Evolutionary conservation across 257 asterid genomes (phyloP).

Genomic region (Solanum tarijense): DNA sequence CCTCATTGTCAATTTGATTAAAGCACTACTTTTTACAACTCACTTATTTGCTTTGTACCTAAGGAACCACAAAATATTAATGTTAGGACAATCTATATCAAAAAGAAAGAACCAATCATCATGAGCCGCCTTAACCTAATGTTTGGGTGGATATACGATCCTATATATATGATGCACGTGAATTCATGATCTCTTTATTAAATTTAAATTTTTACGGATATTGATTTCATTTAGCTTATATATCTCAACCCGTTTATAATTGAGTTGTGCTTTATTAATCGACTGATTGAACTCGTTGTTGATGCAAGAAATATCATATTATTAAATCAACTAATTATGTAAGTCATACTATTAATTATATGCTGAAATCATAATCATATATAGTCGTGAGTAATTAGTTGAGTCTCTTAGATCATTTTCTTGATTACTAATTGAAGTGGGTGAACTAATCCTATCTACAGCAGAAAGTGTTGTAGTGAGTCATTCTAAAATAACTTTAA

Average conservation of each 20-base stretch:
- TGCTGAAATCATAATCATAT: not conserved
- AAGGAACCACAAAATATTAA: not conserved
- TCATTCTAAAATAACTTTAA: not conserved
- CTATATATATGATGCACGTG: not conserved
- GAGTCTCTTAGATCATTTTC: not conserved
- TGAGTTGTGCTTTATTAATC: not conserved
- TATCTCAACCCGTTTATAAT: not conserved
- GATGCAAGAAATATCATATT: not conserved
- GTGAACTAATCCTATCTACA: not conserved
- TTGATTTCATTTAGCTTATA: not conserved
- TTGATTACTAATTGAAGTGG: not conserved
- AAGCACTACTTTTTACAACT: not conserved
- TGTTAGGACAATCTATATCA: not conserved
- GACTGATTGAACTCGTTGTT: not conserved
- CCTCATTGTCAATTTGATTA: not conserved
- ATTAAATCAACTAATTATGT: not conserved
- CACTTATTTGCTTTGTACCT: not conserved
- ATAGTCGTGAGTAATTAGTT: not conserved
- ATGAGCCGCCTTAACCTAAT: not conserved
- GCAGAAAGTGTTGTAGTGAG: not conserved
- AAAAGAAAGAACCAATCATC: not conserved
- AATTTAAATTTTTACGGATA: accelerated
- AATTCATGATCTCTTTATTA: not conserved
- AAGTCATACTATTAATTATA: not conserved
- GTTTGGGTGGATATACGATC: no score